These are phyloP conservation scores for Lathyrus tuberosus DNA, from an alignment of 306 rosid species.

Conservation along the genomic window DNA sequence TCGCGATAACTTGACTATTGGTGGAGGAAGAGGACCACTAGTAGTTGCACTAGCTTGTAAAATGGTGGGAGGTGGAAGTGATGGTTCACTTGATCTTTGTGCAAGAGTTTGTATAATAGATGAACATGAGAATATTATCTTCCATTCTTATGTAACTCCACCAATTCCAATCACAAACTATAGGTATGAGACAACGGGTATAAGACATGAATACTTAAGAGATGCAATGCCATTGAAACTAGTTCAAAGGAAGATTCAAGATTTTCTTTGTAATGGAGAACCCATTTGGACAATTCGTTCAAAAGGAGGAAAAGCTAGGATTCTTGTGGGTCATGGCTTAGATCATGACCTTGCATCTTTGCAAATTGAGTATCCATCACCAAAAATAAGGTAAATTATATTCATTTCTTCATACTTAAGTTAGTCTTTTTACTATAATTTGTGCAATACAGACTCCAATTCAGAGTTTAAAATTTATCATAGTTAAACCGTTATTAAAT, in stretches of 20 bases:
- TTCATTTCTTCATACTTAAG: background rate
- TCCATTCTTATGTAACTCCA: constrained; percentile 83
- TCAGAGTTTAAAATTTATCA: too few relatives aligned
- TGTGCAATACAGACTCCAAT: background rate
- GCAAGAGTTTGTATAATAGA: constrained; percentile 86
- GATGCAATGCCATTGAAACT: constrained; percentile 79
- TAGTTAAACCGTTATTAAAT: too few relatives aligned
- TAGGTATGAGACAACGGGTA: constrained; percentile 92
- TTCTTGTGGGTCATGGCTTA: constrained; percentile 86
- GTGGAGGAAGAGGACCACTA: constrained; percentile 59
- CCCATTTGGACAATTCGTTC: constrained; percentile 82
- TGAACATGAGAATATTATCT: constrained; percentile 75
- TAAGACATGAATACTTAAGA: constrained; percentile 77
- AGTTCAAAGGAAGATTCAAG: constrained; percentile 85
- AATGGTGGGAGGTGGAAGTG: constrained; percentile 95
- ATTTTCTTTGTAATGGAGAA: constrained; percentile 85
- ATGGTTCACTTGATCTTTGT: constrained; percentile 83
- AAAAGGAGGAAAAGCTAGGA: constrained; percentile 68
- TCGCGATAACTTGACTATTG: constrained; percentile 61
- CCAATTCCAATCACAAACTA: constrained; percentile 72
- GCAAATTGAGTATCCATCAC: constrained; percentile 68
- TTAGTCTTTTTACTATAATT: background rate
- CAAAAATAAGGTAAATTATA: constrained; percentile 61
- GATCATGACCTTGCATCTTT: constrained; percentile 83
- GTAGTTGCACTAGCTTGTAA: constrained; percentile 91